These are phyloP conservation scores for Xylaria arbuscula DNA, from an alignment of 2,329 filamentous ascomycete species.

Conservation along the genomic window DNA sequence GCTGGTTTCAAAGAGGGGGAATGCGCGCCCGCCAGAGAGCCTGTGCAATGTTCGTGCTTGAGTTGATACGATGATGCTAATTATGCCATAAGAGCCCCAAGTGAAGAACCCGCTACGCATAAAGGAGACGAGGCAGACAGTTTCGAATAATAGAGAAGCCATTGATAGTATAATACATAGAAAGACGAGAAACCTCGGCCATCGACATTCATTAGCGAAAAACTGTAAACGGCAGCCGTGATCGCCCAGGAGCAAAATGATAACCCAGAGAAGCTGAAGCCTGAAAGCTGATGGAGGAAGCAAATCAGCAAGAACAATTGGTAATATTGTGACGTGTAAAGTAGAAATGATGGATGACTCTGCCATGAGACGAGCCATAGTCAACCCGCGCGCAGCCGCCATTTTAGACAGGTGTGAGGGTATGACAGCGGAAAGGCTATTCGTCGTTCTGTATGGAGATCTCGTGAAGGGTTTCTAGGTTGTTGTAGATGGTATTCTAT, in stretches of 20 bases:
- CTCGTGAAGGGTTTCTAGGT: too few species aligned
- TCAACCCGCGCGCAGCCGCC: too few species aligned
- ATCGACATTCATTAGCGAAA: neutral
- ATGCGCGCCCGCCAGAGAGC: neutral
- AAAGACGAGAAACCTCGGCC: neutral
- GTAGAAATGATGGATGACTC: too few species aligned
- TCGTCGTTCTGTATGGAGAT: too few species aligned
- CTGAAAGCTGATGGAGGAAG: neutral
- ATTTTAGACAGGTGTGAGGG: too few species aligned
- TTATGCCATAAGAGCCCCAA: neutral
- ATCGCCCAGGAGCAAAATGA: neutral
- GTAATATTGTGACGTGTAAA: neutral
- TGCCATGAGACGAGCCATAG: too few species aligned
- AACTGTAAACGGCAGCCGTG: slow-evolving; percentile 4
- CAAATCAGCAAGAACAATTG: neutral
- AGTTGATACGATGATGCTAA: neutral
- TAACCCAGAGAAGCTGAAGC: neutral
- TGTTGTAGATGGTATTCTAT: too few species aligned
- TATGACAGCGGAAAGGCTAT: too few species aligned
- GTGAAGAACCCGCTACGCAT: neutral
- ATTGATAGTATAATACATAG: neutral
- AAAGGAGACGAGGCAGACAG: neutral
- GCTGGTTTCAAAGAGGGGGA: too few species aligned
- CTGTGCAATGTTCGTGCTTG: neutral
- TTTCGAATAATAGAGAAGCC: slow-evolving; percentile 3